Evolutionary conservation across 2,329 filamentous ascomycete species (phyloP).

Genomic region (Nigrospora sphaerica): DNA sequence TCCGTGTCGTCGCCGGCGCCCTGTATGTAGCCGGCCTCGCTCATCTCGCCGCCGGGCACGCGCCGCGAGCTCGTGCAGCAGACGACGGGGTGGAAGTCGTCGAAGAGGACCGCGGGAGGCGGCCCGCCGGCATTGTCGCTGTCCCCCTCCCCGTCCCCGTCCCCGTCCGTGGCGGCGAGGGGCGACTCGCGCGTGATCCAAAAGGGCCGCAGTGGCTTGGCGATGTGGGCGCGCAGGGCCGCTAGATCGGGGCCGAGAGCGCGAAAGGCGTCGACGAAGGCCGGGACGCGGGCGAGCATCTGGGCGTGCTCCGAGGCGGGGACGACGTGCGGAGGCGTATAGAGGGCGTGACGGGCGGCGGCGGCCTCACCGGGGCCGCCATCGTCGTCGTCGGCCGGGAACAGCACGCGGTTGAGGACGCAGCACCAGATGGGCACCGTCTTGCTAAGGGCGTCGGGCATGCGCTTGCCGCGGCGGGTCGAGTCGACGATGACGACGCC

Average conservation of each 20-base stretch:
- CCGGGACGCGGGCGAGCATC: conserved; percentile 55
- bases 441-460: conserved; percentile 92
- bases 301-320: conserved; percentile 72
- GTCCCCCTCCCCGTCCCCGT: not conserved
- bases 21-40: conserved; percentile 77
- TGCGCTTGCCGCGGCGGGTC: conserved; percentile 83
- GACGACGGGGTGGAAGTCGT: conserved; percentile 63
- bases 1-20: conserved; percentile 93
- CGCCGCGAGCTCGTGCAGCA: conserved; percentile 79
- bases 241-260: conserved; percentile 55
- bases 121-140: not conserved
- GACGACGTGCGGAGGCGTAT: conserved; percentile 66
- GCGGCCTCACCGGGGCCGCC: conserved; percentile 13
- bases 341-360: conserved; percentile 41
- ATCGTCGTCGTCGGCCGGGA: conserved; percentile 38
- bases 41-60: conserved; percentile 60
- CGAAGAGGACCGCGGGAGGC: conserved; percentile 30
- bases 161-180: conserved; percentile 26
- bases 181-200: conserved; percentile 72
- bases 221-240: conserved; percentile 46
- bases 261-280: conserved; percentile 43
- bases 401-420: conserved; percentile 74
- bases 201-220: conserved; percentile 67
- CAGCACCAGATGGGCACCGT: conserved; percentile 92
- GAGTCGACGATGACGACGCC: conserved; percentile 90